Conservation (phyloP, 805 yeast species). For the Wickerhamomyces queroliae region DNA sequence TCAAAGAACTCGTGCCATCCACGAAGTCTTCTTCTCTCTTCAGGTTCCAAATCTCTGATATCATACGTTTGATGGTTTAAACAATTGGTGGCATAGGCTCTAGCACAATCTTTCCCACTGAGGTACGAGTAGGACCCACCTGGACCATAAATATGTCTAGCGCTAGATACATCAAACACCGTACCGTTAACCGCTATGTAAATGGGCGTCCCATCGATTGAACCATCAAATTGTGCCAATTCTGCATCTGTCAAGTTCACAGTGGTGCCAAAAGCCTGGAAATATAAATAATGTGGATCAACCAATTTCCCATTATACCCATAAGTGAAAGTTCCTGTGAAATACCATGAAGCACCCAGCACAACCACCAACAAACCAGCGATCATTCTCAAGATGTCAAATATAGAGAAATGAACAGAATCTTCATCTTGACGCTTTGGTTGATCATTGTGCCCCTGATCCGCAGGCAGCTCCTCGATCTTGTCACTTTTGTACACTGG, state of each 20-base stretch:
- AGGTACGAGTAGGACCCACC: constrained; percentile 40
- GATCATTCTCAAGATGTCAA: constrained; percentile 18
- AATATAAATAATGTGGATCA: constrained; percentile 28
- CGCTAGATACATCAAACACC: constrained; percentile 46
- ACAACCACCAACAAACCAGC: constrained; percentile 13
- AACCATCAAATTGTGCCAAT: constrained; percentile 38
- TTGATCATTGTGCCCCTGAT: too few species aligned
- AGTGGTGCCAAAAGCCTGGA: constrained; percentile 7
- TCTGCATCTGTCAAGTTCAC: constrained; percentile 31
- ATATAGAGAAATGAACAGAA: constrained; percentile 1
- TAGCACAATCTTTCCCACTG: constrained; percentile 48
- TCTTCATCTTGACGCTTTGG: too few species aligned
- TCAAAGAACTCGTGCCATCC: constrained; percentile 24
- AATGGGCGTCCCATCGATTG: constrained; percentile 35
- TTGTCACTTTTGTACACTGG: background rate
- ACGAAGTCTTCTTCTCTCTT: constrained; percentile 19
- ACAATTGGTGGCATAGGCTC: constrained; percentile 58
- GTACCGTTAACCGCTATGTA: constrained; percentile 47
- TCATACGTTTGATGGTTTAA: constrained; percentile 50
- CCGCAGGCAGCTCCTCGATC: background rate
- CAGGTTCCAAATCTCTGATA: constrained; percentile 40
- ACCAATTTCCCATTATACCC: constrained; percentile 41
- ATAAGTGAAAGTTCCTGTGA: constrained; percentile 32
- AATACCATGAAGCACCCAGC: constrained; percentile 8
- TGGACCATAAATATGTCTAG: constrained; percentile 39